Percentiles rank a stretch among this genome's conserved stretches.
These are phyloP conservation scores for Cryphonectria nitschkei DNA, from an alignment of 2,329 filamentous ascomycete species.

Conservation along the genomic window DNA sequence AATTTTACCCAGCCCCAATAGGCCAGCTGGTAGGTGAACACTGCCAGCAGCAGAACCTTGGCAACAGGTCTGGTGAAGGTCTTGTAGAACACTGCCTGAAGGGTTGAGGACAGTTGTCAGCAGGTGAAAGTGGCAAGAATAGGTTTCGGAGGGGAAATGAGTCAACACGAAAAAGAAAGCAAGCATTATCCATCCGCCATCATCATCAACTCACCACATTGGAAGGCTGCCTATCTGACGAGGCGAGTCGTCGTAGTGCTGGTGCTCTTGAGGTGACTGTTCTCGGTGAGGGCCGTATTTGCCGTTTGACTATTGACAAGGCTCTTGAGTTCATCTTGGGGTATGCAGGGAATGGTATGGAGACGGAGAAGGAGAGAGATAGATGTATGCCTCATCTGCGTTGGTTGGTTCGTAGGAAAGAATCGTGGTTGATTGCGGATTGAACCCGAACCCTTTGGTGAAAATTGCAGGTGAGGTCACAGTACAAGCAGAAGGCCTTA, in stretches of 20 bases:
- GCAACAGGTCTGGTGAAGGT: constrained; percentile 73
- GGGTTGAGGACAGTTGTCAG: constrained; percentile 19
- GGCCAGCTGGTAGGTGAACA: constrained; percentile 77
- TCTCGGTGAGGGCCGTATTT: constrained; percentile 15
- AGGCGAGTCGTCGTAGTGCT: constrained; percentile 28
- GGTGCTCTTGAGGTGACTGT: not conserved
- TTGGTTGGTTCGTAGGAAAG: not conserved
- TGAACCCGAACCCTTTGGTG: constrained; percentile 3
- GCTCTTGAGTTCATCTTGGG: constrained; percentile 23
- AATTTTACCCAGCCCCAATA: constrained; percentile 78
- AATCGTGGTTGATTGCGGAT: not conserved
- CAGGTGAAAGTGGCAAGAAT: not conserved
- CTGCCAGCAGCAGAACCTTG: constrained; percentile 74
- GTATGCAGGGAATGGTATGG: not conserved
- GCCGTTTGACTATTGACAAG: constrained; percentile 23
- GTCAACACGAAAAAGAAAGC: not conserved
- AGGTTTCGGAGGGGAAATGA: not conserved
- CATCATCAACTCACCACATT: constrained; percentile 19
- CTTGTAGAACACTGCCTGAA: constrained; percentile 70
- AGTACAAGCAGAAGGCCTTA: not conserved
- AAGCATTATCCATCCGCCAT: not conserved
- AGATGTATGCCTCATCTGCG: no score
- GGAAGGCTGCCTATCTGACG: constrained; percentile 31
- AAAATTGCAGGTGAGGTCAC: constrained; percentile 1
- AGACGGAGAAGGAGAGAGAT: no score